Evolutionary conservation across 163 green algal species (phyloP).

Genomic region (Scenedesmus sp.): DNA sequence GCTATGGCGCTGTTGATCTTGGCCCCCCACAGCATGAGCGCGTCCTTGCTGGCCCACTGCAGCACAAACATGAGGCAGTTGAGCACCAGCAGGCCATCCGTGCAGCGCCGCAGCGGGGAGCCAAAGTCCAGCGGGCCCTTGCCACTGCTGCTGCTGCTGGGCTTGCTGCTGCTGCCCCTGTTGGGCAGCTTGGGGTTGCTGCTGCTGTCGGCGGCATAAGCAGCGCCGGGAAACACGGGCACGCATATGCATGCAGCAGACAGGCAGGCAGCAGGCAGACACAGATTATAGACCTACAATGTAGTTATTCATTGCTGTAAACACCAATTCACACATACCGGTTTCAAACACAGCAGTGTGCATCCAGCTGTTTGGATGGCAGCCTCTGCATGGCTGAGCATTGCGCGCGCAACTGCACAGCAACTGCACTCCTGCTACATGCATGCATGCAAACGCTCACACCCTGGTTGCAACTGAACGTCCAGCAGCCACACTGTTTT

Average conservation of each 20-base stretch:
- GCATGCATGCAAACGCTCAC: neutral
- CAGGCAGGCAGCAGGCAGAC: neutral
- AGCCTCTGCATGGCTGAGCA: neutral
- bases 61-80: slow-evolving; percentile 68
- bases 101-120: slow-evolving; percentile 62
- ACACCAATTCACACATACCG: neutral
- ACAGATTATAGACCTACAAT: neutral
- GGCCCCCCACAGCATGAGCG: slow-evolving; percentile 69
- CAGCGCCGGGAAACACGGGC: neutral
- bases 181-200: neutral
- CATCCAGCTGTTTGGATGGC: neutral
- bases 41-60: slow-evolving; percentile 68
- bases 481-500: neutral
- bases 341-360: neutral
- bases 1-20: slow-evolving; percentile 84
- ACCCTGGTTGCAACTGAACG: neutral
- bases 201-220: neutral
- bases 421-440: neutral
- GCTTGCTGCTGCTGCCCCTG: neutral
- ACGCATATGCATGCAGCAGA: neutral
- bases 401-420: neutral
- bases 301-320: neutral
- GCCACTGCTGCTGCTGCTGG: slow-evolving; percentile 36
- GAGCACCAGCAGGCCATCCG: slow-evolving; percentile 74
- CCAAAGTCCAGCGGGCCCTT: slow-evolving; percentile 64